Evolutionary conservation across 179 eudicot genomes (phyloP), one percentile per base, ranked within the genome.

Genomic region (Beta macrorhiza): DNA sequence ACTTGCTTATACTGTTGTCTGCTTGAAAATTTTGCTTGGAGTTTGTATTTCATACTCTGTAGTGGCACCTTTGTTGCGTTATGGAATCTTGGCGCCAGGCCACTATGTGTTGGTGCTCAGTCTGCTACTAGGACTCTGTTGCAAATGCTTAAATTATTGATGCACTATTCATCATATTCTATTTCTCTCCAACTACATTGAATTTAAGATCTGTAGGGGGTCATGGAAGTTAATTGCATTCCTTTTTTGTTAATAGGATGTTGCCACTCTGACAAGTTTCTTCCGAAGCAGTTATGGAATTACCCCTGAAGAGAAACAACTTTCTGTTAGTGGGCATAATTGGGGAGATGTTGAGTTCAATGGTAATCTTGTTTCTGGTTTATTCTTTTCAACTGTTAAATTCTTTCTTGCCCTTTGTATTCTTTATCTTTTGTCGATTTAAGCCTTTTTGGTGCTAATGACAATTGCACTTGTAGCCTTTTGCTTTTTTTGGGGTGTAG

Each of bases 341-440:
- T 94, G 96, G 94, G 98, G 99, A 71, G 99, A 92, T 65, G 93
- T 96, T 67, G 98, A 96, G 74, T 85, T 94, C 68, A 89, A 90
- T 87, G 99, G 99, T 94, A 5, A 67, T 44, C 55, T 81, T n/a
- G 13, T 57, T 74, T 80, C 49, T 15, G 37, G 44, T 61, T 16
- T 53, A 32, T 55, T 2, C 20, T 79, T 2, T 67, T 15, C 9
- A 1, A 9, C 3, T 56, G 3, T 8, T 72, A 17, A 44, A 11
- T 25, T 25, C 1, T 42, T 61, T 42, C 5, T 53, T 56, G 42
- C 52, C 52, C 49, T 1, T 17, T 63, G 29, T 1, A 75, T 44
- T 58, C 25, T 32, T 57, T 37, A 37, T 77, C 20, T 77, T 16
- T 0, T 13, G 11, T 51, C 14, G 25, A 3, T 19, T 73, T 44